phyloP scores from a whole-genome alignment of 345 rosid species.

The Salix udensis region DNA sequence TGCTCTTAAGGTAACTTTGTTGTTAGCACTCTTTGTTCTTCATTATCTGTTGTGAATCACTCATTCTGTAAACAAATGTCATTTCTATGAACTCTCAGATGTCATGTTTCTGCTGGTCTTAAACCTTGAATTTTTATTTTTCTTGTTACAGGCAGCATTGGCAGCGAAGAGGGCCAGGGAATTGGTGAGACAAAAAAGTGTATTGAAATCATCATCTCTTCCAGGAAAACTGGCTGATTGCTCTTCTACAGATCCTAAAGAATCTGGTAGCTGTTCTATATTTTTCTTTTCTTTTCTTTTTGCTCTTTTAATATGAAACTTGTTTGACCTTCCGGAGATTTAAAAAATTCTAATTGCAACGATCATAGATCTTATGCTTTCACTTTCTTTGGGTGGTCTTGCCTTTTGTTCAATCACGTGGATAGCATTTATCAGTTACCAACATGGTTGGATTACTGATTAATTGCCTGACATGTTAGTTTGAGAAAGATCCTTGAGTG shows the following conservation, averaged over 20 bases:
- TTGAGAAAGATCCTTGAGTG: not conserved
- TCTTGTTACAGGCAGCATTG: constrained; percentile 74
- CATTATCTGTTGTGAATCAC: not conserved
- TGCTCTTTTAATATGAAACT: not conserved
- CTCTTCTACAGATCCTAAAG: constrained; percentile 87
- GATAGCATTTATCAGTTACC: not conserved
- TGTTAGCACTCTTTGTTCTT: not conserved
- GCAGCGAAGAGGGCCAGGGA: constrained; percentile 99
- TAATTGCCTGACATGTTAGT: not conserved
- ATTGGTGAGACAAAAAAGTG: constrained; percentile 86
- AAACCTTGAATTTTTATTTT: constrained; percentile 2
- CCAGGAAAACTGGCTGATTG: constrained; percentile 99
- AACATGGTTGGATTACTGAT: not conserved
- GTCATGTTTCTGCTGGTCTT: not conserved
- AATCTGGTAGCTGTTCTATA: constrained; percentile 51
- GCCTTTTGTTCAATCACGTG: not conserved
- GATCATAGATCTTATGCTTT: not conserved
- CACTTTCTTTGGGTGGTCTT: not conserved
- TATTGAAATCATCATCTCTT: constrained; percentile 85
- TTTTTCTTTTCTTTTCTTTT: not conserved
- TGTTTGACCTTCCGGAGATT: not conserved
- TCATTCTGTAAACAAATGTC: not conserved
- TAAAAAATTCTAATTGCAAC: not conserved
- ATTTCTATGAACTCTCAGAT: not conserved
- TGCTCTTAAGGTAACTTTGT: constrained; percentile 78